Evolutionary conservation across 495 filamentous ascomycete genomes (phyloP).

Genomic region (Xylaria venustula): DNA sequence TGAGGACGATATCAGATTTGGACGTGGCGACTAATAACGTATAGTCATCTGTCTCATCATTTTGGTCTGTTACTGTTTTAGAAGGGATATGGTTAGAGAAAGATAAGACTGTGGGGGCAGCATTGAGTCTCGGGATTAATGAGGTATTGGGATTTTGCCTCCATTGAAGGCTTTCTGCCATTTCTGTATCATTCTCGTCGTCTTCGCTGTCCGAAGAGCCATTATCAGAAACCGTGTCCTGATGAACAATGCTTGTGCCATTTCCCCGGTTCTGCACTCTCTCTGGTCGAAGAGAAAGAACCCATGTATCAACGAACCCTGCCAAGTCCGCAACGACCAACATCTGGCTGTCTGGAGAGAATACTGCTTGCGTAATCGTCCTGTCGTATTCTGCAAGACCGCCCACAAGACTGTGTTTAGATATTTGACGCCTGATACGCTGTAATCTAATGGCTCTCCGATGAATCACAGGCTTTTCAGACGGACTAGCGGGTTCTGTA

Average conservation of each 20-base stretch:
- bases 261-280: constrained; percentile 34
- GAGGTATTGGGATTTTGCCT: constrained; percentile 49
- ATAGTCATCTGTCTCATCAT: constrained; percentile 41
- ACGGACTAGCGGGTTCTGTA: constrained; percentile 18
- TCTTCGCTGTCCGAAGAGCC: constrained; percentile 54
- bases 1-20: constrained; percentile 70
- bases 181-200: constrained; percentile 44
- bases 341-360: constrained; percentile 78
- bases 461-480: constrained; percentile 42
- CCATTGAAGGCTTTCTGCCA: constrained; percentile 16
- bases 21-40: constrained; percentile 74
- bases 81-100: constrained; percentile 51
- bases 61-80: constrained; percentile 42
- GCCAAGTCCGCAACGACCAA: constrained; percentile 76
- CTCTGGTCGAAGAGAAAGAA: constrained; percentile 51
- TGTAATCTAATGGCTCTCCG: constrained; percentile 52
- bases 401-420: constrained; percentile 58
- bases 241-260: constrained; percentile 23
- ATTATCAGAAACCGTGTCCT: constrained; percentile 26
- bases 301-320: constrained; percentile 85
- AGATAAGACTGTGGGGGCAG: constrained; percentile 67
- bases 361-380: constrained; percentile 69
- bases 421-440: constrained; percentile 56
- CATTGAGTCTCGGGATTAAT: constrained; percentile 75
- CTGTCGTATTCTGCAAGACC: constrained; percentile 76